Conservation (phyloP, 2,329 filamentous ascomycete genomes). For the Sclerotinia minor region DNA sequence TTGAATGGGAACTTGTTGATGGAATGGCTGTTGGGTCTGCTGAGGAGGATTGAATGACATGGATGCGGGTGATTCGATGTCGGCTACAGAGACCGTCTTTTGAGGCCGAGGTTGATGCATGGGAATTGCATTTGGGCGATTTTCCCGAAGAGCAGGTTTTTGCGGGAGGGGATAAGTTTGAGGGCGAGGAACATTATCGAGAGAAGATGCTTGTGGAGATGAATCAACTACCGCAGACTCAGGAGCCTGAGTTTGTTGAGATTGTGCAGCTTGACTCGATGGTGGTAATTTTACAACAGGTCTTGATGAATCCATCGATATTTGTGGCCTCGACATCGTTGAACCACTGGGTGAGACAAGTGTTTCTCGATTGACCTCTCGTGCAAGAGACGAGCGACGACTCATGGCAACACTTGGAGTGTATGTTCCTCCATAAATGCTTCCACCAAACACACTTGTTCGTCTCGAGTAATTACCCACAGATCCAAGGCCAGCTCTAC, state of each 20-base stretch:
- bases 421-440: constrained; percentile 71
- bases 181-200: constrained; percentile 49
- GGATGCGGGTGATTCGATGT: constrained; percentile 77
- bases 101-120: constrained; percentile 96
- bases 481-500: constrained; percentile 69
- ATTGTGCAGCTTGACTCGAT: constrained; percentile 37
- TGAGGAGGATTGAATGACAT: constrained; percentile 58
- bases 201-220: constrained; percentile 32
- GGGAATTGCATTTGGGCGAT: constrained; percentile 54
- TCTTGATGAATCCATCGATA: constrained; percentile 60
- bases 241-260: constrained; percentile 39
- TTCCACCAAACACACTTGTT: constrained; percentile 77
- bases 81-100: constrained; percentile 88
- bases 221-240: constrained; percentile 38
- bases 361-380: constrained; percentile 67
- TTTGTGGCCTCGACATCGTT: constrained; percentile 66
- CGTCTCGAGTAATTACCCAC: constrained; percentile 70
- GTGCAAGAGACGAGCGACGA: constrained; percentile 76
- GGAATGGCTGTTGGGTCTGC: constrained; percentile 81
- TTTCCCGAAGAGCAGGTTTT: constrained; percentile 60
- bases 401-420: constrained; percentile 87
- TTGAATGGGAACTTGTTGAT: constrained; percentile 86
- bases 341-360: constrained; percentile 81
- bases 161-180: constrained; percentile 60
- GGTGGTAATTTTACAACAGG: constrained; percentile 85